Evolutionary conservation across 768 basidiomycete species (phyloP), one percentile per base, ranked within the genome.

Genomic region (Paxillus rubicundulus): DNA sequence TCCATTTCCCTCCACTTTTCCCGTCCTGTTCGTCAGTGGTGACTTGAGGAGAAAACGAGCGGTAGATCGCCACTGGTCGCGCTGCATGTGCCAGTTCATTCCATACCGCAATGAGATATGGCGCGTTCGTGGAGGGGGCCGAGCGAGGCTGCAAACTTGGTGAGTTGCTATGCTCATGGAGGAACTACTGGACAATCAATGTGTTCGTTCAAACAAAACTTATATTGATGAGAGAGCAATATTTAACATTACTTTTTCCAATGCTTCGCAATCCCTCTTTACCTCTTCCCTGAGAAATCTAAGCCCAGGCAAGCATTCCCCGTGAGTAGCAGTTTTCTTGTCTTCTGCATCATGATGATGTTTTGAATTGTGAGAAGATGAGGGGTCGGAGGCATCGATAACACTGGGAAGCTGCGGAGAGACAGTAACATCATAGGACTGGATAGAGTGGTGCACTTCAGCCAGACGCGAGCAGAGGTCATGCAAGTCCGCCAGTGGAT

Each of bases 91-190:
- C 54, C 1, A 92, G 74, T 63, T 93, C 89, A 49, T 87, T 78
- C 89, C 90, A 94, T 0, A 94, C 88, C 0, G 89, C 85, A 12
- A 87, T 73, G 27, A 91, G 74, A 61, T 92, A 89, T 9, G 87
- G 87, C 0, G 89, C 85, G 67, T 93, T 94, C 9, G 85, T 89
- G 0, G 86, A 86, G 18, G 81, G 71, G 4, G 82, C 64, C 1
- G 82, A 79, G 1, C 77, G 67, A n/a, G 72, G 64, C 14, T 61
- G 71, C 37, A 72, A 77, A 24, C 71, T 54, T 7, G 80, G 45
- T 10, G 36, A 5, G 33, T 32, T 75, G 56, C 77, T 1, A 36
- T 47, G 28, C 13, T 49, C 69, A 50, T 76, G 72, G 48, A 86
- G 76, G 62, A 84, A 84, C 85, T 88, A 86, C 83, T 85, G 62